phyloP scores from a whole-genome alignment of 2,329 filamentous ascomycete genomes.

The Ceratocystiopsis brevicomis region DNA sequence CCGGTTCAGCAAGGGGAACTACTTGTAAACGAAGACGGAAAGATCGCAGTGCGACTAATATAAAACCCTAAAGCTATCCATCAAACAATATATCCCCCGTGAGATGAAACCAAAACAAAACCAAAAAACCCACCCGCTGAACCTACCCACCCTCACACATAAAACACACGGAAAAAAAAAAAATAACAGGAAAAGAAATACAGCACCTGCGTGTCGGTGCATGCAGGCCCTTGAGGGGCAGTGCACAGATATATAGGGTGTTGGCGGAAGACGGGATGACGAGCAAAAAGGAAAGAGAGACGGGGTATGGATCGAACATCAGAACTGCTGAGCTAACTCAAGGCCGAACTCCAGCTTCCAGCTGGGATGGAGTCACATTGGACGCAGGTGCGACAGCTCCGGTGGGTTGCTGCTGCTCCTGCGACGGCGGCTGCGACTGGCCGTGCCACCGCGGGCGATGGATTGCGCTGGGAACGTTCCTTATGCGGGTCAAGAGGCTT shows the following conservation, averaged over 20 bases:
- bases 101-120: neutral
- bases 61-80: neutral
- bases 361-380: constrained; percentile 15
- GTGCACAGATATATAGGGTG: no score
- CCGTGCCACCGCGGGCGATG: no score
- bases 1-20: constrained; percentile 61
- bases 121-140: no score
- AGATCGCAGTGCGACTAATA: neutral
- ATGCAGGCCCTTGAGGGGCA: neutral
- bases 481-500: no score
- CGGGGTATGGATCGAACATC: neutral
- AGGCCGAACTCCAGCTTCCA: constrained; percentile 17
- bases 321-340: no score
- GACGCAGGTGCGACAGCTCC: constrained; percentile 13
- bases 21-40: constrained; percentile 20
- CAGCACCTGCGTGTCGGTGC: no score
- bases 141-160: no score
- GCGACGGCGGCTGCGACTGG: no score
- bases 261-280: neutral
- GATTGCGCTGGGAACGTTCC: no score
- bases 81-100: neutral
- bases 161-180: constrained; percentile 1
- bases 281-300: neutral
- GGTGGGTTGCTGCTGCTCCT: neutral
- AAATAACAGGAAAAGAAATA: neutral